phyloP scores from a whole-genome alignment of 768 basidiomycete species.

The Rubroboletus pulcherrimus region DNA sequence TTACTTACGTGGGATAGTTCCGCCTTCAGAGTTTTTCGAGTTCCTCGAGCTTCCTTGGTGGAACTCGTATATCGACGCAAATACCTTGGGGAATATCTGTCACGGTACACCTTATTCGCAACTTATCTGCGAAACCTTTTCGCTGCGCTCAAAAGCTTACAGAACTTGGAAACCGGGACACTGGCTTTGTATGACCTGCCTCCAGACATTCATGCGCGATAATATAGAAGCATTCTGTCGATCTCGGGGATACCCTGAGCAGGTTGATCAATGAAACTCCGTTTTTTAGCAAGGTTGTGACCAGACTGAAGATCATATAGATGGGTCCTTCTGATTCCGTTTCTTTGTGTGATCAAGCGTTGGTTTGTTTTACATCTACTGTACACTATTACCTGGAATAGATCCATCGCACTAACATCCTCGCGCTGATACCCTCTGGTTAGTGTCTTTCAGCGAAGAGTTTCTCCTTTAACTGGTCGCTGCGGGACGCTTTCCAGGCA shows the following conservation, averaged over 20 bases:
- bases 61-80: slow-evolving; percentile 3
- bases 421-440: background rate
- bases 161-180: slow-evolving; percentile 3
- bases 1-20: slow-evolving; percentile 11
- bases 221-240: slow-evolving; percentile 8
- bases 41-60: slow-evolving; percentile 17
- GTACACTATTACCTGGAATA: background rate
- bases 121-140: slow-evolving; percentile 4
- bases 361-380: background rate
- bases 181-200: slow-evolving; percentile 15
- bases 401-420: background rate
- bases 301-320: background rate
- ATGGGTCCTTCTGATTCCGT: background rate
- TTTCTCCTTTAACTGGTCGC: slow-evolving; percentile 5
- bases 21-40: slow-evolving; percentile 12
- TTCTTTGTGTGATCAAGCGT: background rate
- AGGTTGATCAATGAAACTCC: background rate
- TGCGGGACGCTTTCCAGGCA: slow-evolving; percentile 19
- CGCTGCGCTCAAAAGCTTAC: slow-evolving; percentile 3
- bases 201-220: slow-evolving; percentile 3
- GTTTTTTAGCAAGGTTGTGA: background rate
- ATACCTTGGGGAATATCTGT: slow-evolving; percentile 4
- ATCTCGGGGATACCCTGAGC: background rate
- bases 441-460: background rate
- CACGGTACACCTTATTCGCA: slow-evolving; percentile 3